phyloP scores from a whole-genome alignment of 495 filamentous ascomycete species.

The Evernia prunastri region DNA sequence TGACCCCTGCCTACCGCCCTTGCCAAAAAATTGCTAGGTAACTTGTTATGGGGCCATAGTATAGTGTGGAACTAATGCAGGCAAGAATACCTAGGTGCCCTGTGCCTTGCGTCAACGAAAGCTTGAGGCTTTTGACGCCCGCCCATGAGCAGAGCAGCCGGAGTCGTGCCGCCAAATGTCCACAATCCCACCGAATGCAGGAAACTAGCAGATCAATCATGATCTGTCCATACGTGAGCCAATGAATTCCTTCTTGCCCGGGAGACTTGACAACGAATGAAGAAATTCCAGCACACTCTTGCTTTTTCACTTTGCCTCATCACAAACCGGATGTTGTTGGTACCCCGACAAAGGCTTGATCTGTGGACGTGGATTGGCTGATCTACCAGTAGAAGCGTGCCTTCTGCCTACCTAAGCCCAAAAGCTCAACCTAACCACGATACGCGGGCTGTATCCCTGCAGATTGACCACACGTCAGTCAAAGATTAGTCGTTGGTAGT shows the following conservation, averaged over 20 bases:
- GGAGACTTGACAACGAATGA: constrained; percentile 5
- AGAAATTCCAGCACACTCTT: background rate
- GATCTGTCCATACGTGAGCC: constrained; percentile 15
- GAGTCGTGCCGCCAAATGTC: background rate
- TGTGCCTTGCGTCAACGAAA: constrained; percentile 13
- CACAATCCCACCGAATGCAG: constrained; percentile 5
- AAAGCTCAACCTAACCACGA: constrained; percentile 3
- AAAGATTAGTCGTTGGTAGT: constrained; percentile 4
- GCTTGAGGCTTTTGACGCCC: too few species aligned
- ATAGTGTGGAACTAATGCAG: constrained; percentile 9
- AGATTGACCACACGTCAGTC: background rate
- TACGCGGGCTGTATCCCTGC: constrained; percentile 8
- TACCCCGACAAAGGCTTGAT: background rate
- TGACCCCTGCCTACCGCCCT: background rate
- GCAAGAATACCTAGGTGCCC: constrained; percentile 4
- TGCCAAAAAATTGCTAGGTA: too few species aligned
- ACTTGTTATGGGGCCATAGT: background rate
- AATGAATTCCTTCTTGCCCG: background rate
- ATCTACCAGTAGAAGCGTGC: constrained; percentile 5
- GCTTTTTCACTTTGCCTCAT: background rate
- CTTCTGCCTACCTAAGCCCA: constrained; percentile 1
- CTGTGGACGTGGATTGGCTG: constrained; percentile 5
- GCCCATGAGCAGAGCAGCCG: background rate
- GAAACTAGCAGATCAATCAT: constrained; percentile 11
- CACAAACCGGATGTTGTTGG: background rate